Conservation (phyloP, 2,329 filamentous ascomycete genomes). For the Colletotrichum sp. region DNA sequence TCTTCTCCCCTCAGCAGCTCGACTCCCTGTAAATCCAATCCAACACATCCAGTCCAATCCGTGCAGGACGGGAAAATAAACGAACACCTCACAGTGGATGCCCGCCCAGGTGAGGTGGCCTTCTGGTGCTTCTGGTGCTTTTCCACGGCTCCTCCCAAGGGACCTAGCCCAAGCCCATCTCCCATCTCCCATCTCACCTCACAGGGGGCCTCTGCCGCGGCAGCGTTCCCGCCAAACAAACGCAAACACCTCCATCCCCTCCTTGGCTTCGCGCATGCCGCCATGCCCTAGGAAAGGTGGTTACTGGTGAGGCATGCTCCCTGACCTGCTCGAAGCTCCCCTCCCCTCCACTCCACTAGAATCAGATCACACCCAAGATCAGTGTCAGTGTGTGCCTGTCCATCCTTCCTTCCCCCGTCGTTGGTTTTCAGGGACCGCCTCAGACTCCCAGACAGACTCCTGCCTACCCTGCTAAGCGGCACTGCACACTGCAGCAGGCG, state of each 20-base stretch:
- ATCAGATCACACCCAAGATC: not conserved
- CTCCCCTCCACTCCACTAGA: not conserved
- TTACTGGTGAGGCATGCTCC: not conserved
- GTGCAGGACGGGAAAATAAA: not conserved
- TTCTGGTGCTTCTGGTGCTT: constrained; percentile 1
- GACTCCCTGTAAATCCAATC: not conserved
- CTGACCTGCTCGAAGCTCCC: not conserved
- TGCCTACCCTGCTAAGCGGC: not conserved
- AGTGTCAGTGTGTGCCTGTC: not conserved
- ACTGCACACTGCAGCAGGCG: not conserved
- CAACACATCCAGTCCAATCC: not conserved
- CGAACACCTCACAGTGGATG: not conserved
- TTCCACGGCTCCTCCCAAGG: not conserved
- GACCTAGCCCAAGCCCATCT: not conserved
- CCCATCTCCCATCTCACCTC: not conserved
- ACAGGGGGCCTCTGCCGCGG: not conserved
- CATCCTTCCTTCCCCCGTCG: not conserved
- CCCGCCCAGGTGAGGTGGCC: not conserved
- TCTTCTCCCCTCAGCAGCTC: not conserved
- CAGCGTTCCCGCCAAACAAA: constrained; percentile 10
- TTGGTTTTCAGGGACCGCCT: not conserved
- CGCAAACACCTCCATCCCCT: not conserved
- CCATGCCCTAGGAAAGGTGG: not conserved
- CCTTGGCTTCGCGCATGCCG: not conserved
- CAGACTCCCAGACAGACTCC: not conserved